Conservation (phyloP, 805 yeast species). For the Pachysolen tannophilus region DNA sequence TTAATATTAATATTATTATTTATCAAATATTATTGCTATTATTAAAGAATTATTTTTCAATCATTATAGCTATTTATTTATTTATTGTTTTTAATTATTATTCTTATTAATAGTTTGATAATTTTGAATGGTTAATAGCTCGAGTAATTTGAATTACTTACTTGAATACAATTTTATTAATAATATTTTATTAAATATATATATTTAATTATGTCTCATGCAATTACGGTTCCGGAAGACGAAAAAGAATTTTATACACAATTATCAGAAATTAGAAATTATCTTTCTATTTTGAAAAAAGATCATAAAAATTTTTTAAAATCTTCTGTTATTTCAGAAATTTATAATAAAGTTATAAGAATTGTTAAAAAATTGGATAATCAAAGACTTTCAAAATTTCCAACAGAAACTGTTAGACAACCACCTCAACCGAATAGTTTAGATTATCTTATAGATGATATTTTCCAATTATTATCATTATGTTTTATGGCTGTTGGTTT, state of each 20-base stretch:
- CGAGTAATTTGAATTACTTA: too few relatives aligned
- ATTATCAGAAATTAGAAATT: constrained; percentile 32
- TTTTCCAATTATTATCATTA: constrained; percentile 78
- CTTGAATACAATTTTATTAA: too few relatives aligned
- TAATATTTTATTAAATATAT: too few relatives aligned
- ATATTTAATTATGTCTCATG: constrained; percentile 3
- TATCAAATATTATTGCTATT: too few relatives aligned
- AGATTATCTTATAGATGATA: constrained; percentile 77
- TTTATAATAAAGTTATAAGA: constrained; percentile 50
- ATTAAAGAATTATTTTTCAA: too few relatives aligned
- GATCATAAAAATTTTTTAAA: constrained; percentile 58
- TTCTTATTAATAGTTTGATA: too few relatives aligned
- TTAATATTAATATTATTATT: too few relatives aligned
- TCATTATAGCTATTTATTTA: too few relatives aligned
- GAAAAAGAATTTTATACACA: constrained; percentile 29
- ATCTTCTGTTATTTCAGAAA: constrained; percentile 55
- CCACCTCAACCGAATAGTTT: constrained; percentile 43
- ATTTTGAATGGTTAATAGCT: too few relatives aligned
- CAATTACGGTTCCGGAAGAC: constrained; percentile 21
- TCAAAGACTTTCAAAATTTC: constrained; percentile 36
- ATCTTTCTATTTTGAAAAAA: constrained; percentile 43
- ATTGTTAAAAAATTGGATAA: constrained; percentile 44
- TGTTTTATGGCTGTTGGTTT: constrained; percentile 90
- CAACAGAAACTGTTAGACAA: constrained; percentile 17
- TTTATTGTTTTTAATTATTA: too few relatives aligned